phyloP scores from a whole-genome alignment of 805 yeast species.

The Torulaspora quercuum region DNA sequence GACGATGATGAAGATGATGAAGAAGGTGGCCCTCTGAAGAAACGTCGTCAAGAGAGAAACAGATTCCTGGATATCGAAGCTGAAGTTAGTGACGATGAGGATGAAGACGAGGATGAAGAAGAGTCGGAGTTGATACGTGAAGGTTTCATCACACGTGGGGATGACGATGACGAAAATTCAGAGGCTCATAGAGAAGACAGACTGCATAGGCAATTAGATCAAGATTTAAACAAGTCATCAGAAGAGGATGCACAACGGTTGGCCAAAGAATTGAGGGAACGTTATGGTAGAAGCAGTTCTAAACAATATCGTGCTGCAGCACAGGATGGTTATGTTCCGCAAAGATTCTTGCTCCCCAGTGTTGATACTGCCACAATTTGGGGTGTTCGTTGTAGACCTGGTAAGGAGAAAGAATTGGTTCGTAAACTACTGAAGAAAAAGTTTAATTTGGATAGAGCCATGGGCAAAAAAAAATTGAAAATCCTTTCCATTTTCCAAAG shows the following conservation, averaged over 20 bases:
- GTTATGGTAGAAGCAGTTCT: conserved; percentile 83
- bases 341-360: conserved; percentile 87
- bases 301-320: conserved; percentile 75
- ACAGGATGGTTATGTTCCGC: conserved; percentile 81
- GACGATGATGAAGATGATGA: conserved; percentile 61
- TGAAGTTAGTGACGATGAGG: conserved; percentile 97
- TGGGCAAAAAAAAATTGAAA: conserved; percentile 66
- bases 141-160: conserved; percentile 61
- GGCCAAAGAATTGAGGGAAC: conserved; percentile 86
- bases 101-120: conserved; percentile 86
- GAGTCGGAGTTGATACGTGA: conserved; percentile 83
- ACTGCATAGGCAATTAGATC: conserved; percentile 86
- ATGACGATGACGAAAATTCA: conserved; percentile 55
- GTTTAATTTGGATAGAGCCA: conserved; percentile 66
- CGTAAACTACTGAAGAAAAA: conserved; percentile 81
- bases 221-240: conserved; percentile 76
- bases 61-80: conserved; percentile 98
- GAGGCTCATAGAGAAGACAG: conserved; percentile 58
- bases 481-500: conserved; percentile 90
- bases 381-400: conserved; percentile 91
- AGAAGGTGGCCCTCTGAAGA: conserved; percentile 44
- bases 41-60: conserved; percentile 55
- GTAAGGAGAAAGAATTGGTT: conserved; percentile 88
- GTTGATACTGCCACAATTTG: conserved; percentile 95
- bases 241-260: conserved; percentile 93